These are phyloP conservation scores for Podaxis sp. DNA, from an alignment of 768 basidiomycete species.

Conservation along the genomic window DNA sequence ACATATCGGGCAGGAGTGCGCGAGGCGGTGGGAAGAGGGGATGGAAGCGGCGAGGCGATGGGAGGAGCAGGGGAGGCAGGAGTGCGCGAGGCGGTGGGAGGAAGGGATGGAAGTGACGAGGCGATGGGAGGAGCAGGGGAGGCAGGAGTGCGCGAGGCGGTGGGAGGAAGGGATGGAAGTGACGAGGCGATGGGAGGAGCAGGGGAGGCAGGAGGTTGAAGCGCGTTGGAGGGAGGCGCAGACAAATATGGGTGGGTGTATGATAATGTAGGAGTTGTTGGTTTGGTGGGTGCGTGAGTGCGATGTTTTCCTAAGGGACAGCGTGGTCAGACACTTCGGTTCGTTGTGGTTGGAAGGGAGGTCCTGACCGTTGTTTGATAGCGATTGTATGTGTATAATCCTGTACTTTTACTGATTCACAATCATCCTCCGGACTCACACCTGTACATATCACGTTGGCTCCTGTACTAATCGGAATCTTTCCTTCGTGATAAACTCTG, in stretches of 20 bases:
- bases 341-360: not conserved
- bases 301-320: not conserved
- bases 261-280: slow-evolving; percentile 2
- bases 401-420: no score
- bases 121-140: not conserved
- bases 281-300: not conserved
- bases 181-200: not conserved
- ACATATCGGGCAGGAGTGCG: not conserved
- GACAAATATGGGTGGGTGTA: slow-evolving; percentile 4
- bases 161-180: not conserved
- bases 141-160: not conserved
- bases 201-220: not conserved
- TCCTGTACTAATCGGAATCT: no score
- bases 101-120: not conserved
- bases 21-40: not conserved
- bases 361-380: no score
- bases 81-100: not conserved
- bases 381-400: no score
- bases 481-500: no score
- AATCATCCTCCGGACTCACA: no score
- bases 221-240: not conserved
- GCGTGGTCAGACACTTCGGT: not conserved
- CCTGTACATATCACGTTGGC: no score
- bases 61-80: not conserved
- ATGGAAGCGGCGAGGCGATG: not conserved